Base-by-base conservation (phyloP, 345 rosid genomes). In the Rhodomyrtus tomentosa region DNA sequence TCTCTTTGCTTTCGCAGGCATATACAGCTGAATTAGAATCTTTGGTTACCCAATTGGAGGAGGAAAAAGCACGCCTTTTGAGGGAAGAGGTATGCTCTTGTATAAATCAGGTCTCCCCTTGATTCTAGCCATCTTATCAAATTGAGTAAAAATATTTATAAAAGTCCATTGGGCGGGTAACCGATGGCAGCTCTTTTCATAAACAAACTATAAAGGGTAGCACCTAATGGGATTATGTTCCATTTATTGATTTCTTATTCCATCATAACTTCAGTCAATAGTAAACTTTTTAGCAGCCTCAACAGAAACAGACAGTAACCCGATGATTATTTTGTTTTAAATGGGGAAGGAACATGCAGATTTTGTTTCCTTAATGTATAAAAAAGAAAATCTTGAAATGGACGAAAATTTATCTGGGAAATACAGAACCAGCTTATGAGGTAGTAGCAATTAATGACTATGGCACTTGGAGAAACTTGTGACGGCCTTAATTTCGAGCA, bases 21-120 rank as follows among this genome's bases (percentile, higher is more conserved):
- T 91, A 92, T 83, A 93, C 93, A 0, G 88, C 90, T 82, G 93
- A 93, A 86, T 84, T 93, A 49, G 94, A 93, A 85, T 84, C 91
- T 32, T 84, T 87, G 86, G 95, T 93, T 81, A 88, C 91, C 36
- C 92, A 86, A 83, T 83, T 91, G 84, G 94, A 93, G 90, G 93
- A 90, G 85, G 95, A 93, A 83, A 88, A 91, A 58, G 89, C 93
- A 11, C 86, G 86, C 54, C 85, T 93, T n/a, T 42, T 85, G 82
- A 88, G 84, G 76, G 93, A 93, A 85, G 93, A 90, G 95, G 95
- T 93, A 89, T 68, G 83, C 24, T 81, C 36, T 27, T 27, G 25
- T 40, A 18, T 52, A 29, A 52, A 50, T 50, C 25, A 4, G 40
- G 24, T 22, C 27, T 81, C 56, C 58, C n/a, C 25, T 27, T 53